These are phyloP conservation scores for Mycena indigotica DNA, from an alignment of 768 basidiomycete species.

Conservation along the genomic window DNA sequence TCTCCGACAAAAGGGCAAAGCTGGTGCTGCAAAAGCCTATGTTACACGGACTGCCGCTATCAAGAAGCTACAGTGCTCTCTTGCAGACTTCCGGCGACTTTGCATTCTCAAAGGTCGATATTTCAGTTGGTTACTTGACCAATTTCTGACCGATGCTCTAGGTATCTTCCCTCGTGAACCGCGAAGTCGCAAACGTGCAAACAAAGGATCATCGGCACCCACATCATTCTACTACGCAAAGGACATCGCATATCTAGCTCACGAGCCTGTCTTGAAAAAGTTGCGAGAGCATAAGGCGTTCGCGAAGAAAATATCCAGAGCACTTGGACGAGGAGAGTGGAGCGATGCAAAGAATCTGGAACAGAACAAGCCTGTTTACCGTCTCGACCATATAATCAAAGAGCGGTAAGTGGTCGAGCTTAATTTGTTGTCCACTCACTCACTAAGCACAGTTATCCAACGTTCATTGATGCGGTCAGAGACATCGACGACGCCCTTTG, in stretches of 20 bases:
- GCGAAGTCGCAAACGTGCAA: conserved; percentile 85
- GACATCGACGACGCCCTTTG: conserved; percentile 98
- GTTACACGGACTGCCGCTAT: conserved; percentile 88
- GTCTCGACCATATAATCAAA: conserved; percentile 95
- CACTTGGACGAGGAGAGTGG: conserved; percentile 95
- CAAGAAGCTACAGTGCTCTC: conserved; percentile 94
- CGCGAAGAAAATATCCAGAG: conserved; percentile 92
- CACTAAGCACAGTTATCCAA: conserved; percentile 74
- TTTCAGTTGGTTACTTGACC: not conserved
- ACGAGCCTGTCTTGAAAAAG: conserved; percentile 93
- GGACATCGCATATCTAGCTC: conserved; percentile 95
- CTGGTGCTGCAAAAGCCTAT: conserved; percentile 90
- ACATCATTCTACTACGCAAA: conserved; percentile 98
- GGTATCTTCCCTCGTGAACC: conserved; percentile 99
- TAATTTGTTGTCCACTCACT: conserved; percentile 3
- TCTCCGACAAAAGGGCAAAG: conserved; percentile 80
- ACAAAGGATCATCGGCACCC: conserved; percentile 96
- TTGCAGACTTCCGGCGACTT: conserved; percentile 93
- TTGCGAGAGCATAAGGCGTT: conserved; percentile 97
- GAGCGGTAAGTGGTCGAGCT: conserved; percentile 70
- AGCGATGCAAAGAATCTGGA: conserved; percentile 90
- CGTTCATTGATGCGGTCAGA: conserved; percentile 91
- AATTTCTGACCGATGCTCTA: conserved; percentile 35
- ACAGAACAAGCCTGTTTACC: conserved; percentile 89
- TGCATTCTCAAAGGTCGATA: conserved; percentile 92